Base-by-base conservation (phyloP, 805 yeast species). In the Tetrapisispora taiwanensis region DNA sequence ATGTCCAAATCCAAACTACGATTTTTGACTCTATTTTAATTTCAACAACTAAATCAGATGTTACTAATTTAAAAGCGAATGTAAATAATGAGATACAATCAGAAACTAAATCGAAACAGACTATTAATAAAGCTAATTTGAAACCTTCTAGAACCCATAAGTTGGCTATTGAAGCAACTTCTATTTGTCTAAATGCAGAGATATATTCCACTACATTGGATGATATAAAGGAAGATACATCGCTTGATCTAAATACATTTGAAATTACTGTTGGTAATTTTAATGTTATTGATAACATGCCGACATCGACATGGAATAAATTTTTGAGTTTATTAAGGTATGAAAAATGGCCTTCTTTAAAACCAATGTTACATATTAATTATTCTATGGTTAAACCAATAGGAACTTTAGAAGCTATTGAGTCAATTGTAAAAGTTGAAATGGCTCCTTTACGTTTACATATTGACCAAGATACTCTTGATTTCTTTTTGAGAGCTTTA, bases 381-480 rank as follows among this genome's bases (percentile, higher is more conserved):
- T 54, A 87, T 36, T 72, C 71, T 17, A 79, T 78, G 33, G 74
- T 84, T 1, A 67, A 86, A 45, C 94, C 95, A 0, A 74, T 78
- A 12, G 66, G 76, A 0, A 58, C 65, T 9, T 54, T 87, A 30
- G 79, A 80, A n/a, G 81, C 85, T 1, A 70, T 84, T 1, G 97
- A 89, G 55, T 58, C 80, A 18, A 65, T 75, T 1, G 48, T 86
- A 38, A 65, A 70, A 22, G 67, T 79, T 1, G 43, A 50, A 4
- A 63, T 86, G 0, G 66, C 84, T 17, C 98, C 98, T 0, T 56
- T 92, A 36, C 69, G 95, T 42, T 62, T 92, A 14, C 87, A 86
- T 58, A 78, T 92, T 36, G 97, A 92, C 61, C 98, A 92, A 60
- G 97, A 90, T 55, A 85, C 97, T 0, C 68, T 88, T 17, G 96